Evolutionary conservation across 192 early-diverging fungal genomes (phyloP), one percentile per base, ranked within the genome.

Genomic region (Backusella mclennaniae): DNA sequence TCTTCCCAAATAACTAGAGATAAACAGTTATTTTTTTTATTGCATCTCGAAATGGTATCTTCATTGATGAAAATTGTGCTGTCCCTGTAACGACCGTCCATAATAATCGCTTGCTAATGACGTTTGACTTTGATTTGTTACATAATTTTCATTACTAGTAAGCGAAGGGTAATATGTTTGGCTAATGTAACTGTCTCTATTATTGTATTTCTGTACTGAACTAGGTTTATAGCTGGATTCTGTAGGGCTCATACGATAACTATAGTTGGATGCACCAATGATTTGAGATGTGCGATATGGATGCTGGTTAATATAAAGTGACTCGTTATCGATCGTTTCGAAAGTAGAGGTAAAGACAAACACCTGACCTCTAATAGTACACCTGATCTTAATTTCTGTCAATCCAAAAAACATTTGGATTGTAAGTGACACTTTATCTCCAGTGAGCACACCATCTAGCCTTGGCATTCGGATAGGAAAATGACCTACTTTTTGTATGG

Each of bases 371-470:
- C 79, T 74, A 69, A 85, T 78, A 33, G 69, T 63, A 12, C 56
- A 63, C 26, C 29, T 63, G 26, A 63, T 63, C 26, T 63, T 63
- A 23, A 85, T 84, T 67, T 85, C 84, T 35, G 83, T 85, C 36
- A 84, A 42, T 6, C 84, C 84, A 78, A 85, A 83, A 74, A 81
- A 79, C 78, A 79, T 79, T 11, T 73, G 68, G 41, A 75, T 75
- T 7, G 72, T 75, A 80, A 85, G 79, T 67, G 79, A 77, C 29
- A 85, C 82, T 76, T 84, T 85, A 33, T 84, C 84, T 26, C 76
- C 79, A 23, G 76, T 35, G 63, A 81, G 39, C 5, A 79, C 73
- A 26, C 73, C 73, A 26, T 66, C 66, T 31, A 79, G 33, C 19
- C n/a, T 69, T 21, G 78, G 78, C 73, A 75, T 75, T 66, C 67